phyloP scores from a whole-genome alignment of 139 green algal species.

The Chlamydomonas sphaeroides region DNA sequence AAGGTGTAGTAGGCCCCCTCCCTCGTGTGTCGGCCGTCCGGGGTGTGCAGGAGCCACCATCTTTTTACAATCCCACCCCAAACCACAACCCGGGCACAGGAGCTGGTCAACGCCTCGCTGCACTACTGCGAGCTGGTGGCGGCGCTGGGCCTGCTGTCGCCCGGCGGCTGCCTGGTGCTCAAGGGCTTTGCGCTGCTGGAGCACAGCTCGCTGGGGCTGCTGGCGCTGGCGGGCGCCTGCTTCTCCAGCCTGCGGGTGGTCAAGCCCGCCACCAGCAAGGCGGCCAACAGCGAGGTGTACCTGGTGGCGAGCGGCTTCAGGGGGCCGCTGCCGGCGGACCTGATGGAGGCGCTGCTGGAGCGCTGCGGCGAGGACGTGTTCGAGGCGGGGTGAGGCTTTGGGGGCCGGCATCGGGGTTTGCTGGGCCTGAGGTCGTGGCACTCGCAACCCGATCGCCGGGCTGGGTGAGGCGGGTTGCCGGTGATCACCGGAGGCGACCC shows the following conservation, averaged over 20 bases:
- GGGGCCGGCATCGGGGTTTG: neutral
- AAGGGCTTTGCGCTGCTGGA: conserved; percentile 68
- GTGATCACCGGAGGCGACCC: too few species aligned
- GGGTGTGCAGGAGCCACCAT: too few species aligned
- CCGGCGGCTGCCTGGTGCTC: conserved; percentile 55
- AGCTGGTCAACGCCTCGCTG: conserved; percentile 49
- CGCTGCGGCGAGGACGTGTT: conserved; percentile 48
- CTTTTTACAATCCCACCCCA: conserved; percentile 19
- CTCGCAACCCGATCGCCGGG: too few species aligned
- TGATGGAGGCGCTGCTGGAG: conserved; percentile 40
- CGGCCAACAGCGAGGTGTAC: conserved; percentile 61
- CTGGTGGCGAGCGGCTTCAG: conserved; percentile 52
- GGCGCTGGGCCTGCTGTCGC: conserved; percentile 55
- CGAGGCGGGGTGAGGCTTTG: neutral
- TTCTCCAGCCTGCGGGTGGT: conserved; percentile 56
- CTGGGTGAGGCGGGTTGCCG: too few species aligned
- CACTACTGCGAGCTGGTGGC: conserved; percentile 61
- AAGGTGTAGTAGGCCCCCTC: too few species aligned
- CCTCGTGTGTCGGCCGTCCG: too few species aligned
- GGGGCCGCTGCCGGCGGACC: conserved; percentile 1
- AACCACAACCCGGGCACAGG: conserved; percentile 60
- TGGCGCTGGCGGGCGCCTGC: conserved; percentile 56
- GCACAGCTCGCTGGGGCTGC: conserved; percentile 51
- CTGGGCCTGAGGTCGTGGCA: too few species aligned
- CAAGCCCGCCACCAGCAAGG: conserved; percentile 67